These are phyloP conservation scores for Dunaliella sp. DNA, from an alignment of 139 green algal genomes.

Conservation along the genomic window DNA sequence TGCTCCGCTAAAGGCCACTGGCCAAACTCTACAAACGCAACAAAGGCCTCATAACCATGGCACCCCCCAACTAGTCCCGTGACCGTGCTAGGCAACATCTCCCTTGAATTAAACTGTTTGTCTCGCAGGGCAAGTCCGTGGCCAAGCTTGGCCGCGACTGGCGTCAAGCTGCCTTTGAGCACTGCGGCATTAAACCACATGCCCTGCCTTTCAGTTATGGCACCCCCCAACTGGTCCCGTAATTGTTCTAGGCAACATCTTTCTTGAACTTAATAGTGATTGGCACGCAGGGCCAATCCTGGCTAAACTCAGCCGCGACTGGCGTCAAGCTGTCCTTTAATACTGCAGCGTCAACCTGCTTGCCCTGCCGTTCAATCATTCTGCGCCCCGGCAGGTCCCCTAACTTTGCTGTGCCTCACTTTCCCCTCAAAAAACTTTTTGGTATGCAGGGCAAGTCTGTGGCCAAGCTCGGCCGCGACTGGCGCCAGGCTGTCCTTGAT, in stretches of 20 bases:
- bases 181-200: not conserved
- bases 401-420: not conserved
- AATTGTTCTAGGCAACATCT: not conserved
- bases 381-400: too few relatives aligned
- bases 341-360: not conserved
- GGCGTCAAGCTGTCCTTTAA: not conserved
- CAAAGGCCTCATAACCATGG: too few relatives aligned
- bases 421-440: not conserved
- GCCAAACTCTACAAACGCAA: too few relatives aligned
- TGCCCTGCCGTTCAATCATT: too few relatives aligned
- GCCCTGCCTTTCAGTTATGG: too few relatives aligned
- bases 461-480: not conserved
- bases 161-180: not conserved
- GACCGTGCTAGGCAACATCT: not conserved
- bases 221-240: too few relatives aligned
- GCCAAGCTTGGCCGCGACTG: not conserved
- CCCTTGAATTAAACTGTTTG: not conserved
- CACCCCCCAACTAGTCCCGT: too few relatives aligned
- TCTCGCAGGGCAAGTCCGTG: not conserved
- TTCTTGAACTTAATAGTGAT: not conserved
- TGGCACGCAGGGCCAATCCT: not conserved
- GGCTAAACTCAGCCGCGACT: not conserved
- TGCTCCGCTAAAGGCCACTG: too few relatives aligned
- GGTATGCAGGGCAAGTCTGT: not conserved
- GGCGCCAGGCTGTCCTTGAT: not conserved